phyloP scores from a whole-genome alignment of 1,139 yeast species.

The Saccharomycopsis phalli region DNA sequence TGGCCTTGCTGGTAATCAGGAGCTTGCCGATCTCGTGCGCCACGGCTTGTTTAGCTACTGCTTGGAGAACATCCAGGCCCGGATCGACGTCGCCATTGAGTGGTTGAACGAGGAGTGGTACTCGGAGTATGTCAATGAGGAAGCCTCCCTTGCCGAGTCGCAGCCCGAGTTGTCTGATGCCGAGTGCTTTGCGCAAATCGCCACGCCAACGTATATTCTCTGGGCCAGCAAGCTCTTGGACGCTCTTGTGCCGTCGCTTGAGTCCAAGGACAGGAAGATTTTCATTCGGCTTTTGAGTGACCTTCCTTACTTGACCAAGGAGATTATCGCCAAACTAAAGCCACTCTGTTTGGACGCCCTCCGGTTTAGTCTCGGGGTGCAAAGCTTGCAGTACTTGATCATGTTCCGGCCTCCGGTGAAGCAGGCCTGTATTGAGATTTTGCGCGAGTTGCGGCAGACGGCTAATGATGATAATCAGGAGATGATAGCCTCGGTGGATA shows the following conservation, averaged over 20 bases:
- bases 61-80: slow-evolving; percentile 59
- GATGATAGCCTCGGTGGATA: slow-evolving; percentile 39
- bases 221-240: slow-evolving; percentile 75
- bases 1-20: slow-evolving; percentile 43
- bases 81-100: slow-evolving; percentile 72
- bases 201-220: slow-evolving; percentile 45
- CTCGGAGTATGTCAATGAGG: slow-evolving; percentile 43
- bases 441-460: slow-evolving; percentile 45
- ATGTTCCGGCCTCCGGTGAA: slow-evolving; percentile 89
- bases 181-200: slow-evolving; percentile 19
- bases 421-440: slow-evolving; percentile 52
- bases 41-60: slow-evolving; percentile 65
- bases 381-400: slow-evolving; percentile 68
- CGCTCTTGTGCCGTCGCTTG: slow-evolving; percentile 75
- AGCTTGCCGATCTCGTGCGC: slow-evolving; percentile 54
- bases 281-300: slow-evolving; percentile 81
- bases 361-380: slow-evolving; percentile 70
- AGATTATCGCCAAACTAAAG: slow-evolving; percentile 53
- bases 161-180: slow-evolving; percentile 1
- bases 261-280: slow-evolving; percentile 65
- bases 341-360: slow-evolving; percentile 83
- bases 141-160: slow-evolving; percentile 15
- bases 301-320: slow-evolving; percentile 62
- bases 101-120: slow-evolving; percentile 98
- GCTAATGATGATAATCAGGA: slow-evolving; percentile 46